A percentile compares a stretch with the other conserved stretches of the same genome.
These are phyloP conservation scores for Flaveria robusta DNA, from an alignment of 129 eudicot genomes.

Conservation along the genomic window DNA sequence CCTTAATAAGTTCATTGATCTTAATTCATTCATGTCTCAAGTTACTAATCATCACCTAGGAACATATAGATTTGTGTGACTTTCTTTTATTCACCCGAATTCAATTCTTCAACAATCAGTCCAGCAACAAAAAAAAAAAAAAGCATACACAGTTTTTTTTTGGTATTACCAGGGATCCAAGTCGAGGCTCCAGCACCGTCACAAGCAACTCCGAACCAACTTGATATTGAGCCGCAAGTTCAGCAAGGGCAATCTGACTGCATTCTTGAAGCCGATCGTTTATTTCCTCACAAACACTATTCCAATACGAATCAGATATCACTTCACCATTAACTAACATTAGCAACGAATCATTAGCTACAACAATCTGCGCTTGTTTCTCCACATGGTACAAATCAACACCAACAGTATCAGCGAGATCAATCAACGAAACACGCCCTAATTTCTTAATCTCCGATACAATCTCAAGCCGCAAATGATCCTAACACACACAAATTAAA, in stretches of 20 bases:
- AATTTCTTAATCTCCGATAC: conserved; percentile 59
- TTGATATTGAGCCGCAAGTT: conserved; percentile 88
- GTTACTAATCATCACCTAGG: conserved; percentile 5
- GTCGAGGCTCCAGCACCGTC: conserved; percentile 72
- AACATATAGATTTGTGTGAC: too few species aligned
- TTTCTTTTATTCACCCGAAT: too few species aligned
- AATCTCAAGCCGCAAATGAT: conserved; percentile 75
- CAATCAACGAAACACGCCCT: conserved; percentile 92
- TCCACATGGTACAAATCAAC: conserved; percentile 97
- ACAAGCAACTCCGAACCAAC: conserved; percentile 83
- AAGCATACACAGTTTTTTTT: neutral
- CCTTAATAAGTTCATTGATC: neutral
- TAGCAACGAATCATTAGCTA: conserved; percentile 58
- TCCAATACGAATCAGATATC: conserved; percentile 80
- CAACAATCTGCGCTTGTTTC: conserved; percentile 74
- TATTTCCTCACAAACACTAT: conserved; percentile 77
- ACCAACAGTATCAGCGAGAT: conserved; percentile 71
- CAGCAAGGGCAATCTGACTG: conserved; percentile 95
- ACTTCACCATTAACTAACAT: conserved; percentile 88
- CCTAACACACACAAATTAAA: conserved; percentile 43
- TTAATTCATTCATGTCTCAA: neutral
- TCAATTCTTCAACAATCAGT: neutral
- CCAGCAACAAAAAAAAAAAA: neutral
- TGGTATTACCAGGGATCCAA: conserved; percentile 72
- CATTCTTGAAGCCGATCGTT: conserved; percentile 94